phyloP scores from a whole-genome alignment of 352 stramenopile species.

The Phytopythium boreale region DNA sequence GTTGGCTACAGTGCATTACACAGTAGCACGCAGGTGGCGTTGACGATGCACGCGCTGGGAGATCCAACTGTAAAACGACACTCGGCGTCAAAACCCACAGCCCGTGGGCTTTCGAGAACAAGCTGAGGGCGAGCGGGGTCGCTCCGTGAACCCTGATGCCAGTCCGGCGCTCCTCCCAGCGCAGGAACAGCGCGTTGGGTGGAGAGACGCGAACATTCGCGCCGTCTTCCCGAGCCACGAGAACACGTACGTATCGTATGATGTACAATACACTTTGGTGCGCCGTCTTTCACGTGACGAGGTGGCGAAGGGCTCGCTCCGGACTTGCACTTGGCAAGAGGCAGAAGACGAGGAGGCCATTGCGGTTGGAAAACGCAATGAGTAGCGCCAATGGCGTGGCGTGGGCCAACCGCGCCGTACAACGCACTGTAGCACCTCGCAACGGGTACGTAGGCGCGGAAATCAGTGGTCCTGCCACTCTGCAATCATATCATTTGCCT shows the following conservation, averaged over 20 bases:
- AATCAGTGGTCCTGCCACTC: not conserved
- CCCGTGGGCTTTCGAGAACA: too few relatives aligned
- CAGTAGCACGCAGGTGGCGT: too few relatives aligned
- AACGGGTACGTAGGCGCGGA: not conserved
- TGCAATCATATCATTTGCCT: too few relatives aligned
- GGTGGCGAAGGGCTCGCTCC: too few relatives aligned
- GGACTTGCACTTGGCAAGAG: not conserved
- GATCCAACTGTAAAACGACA: too few relatives aligned
- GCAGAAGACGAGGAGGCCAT: not conserved
- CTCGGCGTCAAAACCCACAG: not conserved
- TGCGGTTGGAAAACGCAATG: too few relatives aligned
- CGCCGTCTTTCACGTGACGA: too few relatives aligned
- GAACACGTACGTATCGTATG: not conserved
- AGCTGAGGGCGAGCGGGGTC: not conserved
- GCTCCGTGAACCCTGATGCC: not conserved
- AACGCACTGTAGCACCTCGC: not conserved
- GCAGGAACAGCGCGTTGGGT: not conserved
- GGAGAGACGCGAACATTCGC: constrained; percentile 1
- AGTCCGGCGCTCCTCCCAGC: not conserved
- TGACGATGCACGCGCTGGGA: too few relatives aligned
- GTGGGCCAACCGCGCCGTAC: too few relatives aligned
- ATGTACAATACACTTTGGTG: too few relatives aligned
- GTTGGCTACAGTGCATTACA: too few relatives aligned
- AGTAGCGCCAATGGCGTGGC: not conserved
- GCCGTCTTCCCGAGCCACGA: not conserved